These are phyloP conservation scores for Aspergillus neotritici DNA, from an alignment of 2,329 filamentous ascomycete species.

Conservation along the genomic window DNA sequence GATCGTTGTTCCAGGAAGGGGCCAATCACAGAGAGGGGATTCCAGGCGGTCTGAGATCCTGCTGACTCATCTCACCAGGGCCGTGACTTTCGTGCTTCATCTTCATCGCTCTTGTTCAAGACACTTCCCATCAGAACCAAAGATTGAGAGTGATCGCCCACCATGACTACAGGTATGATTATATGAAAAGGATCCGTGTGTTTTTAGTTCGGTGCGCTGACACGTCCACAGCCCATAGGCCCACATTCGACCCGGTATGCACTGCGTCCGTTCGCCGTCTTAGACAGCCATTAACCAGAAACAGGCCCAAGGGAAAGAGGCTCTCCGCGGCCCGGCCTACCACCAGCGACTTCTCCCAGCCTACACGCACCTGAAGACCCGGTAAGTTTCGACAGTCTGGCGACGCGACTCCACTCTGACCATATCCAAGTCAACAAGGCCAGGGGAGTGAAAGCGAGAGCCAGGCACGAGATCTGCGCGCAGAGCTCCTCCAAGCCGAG, in stretches of 20 bases:
- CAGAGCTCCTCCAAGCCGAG: slow-evolving; percentile 85
- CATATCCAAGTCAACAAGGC: slow-evolving; percentile 60
- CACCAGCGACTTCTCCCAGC: slow-evolving; percentile 93
- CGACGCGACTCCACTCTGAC: not conserved
- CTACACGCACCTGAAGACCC: slow-evolving; percentile 85
- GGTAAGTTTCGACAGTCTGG: slow-evolving; percentile 43
- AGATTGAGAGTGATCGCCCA: slow-evolving; percentile 10
- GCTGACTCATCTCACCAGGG: slow-evolving; percentile 6
- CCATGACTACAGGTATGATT: slow-evolving; percentile 38
- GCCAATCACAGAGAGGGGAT: slow-evolving; percentile 4
- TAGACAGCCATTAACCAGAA: slow-evolving; percentile 13
- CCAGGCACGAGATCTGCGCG: slow-evolving; percentile 70
- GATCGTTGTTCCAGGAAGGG: slow-evolving; percentile 4
- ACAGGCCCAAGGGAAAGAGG: slow-evolving; percentile 88
- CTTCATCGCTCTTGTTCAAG: slow-evolving; percentile 1
- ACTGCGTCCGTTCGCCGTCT: slow-evolving; percentile 18
- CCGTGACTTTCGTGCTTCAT: slow-evolving; percentile 9
- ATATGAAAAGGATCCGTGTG: slow-evolving; percentile 7
- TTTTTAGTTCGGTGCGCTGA: slow-evolving; percentile 15
- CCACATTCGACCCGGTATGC: slow-evolving; percentile 88
- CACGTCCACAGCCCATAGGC: slow-evolving; percentile 60
- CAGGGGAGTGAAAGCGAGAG: slow-evolving; percentile 78
- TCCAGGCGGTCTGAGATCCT: slow-evolving; percentile 6
- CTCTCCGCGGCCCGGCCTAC: slow-evolving; percentile 85
- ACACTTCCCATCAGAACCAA: slow-evolving; percentile 1